A percentile compares a stretch with the other conserved stretches of the same genome.
phyloP scores from a whole-genome alignment of 805 yeast species.

The Yarrowia sp. region DNA sequence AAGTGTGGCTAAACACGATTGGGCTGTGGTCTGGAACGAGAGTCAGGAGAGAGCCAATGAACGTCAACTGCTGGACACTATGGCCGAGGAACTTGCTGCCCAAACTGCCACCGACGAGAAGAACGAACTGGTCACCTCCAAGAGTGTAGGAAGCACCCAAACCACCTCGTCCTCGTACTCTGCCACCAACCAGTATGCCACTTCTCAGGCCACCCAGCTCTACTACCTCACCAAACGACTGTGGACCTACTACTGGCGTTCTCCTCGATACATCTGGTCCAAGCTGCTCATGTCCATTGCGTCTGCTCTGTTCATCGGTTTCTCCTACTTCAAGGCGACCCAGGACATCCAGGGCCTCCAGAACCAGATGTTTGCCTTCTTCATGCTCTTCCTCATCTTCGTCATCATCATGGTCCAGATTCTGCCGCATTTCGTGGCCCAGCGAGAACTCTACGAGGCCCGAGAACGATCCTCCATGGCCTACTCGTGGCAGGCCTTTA shows the following conservation, averaged over 20 bases:
- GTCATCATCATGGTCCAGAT: conserved; percentile 58
- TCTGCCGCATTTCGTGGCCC: conserved; percentile 56
- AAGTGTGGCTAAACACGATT: conserved; percentile 35
- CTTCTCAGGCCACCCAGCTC: conserved; percentile 42
- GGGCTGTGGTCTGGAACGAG: conserved; percentile 68
- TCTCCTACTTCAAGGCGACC: conserved; percentile 63
- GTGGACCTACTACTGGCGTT: conserved; percentile 61
- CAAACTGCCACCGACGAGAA: conserved; percentile 66
- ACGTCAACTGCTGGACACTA: conserved; percentile 49
- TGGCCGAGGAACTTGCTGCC: conserved; percentile 53
- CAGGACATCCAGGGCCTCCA: conserved; percentile 67
- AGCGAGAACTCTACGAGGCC: conserved; percentile 64
- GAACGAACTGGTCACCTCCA: neutral
- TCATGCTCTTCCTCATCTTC: conserved; percentile 60
- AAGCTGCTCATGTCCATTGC: conserved; percentile 51
- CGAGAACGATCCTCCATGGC: conserved; percentile 72
- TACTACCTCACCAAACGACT: conserved; percentile 50
- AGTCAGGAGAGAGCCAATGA: conserved; percentile 61
- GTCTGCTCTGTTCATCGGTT: conserved; percentile 61
- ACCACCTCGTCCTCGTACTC: conserved; percentile 31
- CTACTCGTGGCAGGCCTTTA: conserved; percentile 61
- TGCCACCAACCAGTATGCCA: conserved; percentile 42
- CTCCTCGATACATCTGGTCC: conserved; percentile 57
- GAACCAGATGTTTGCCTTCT: conserved; percentile 74
- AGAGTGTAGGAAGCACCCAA: neutral